phyloP scores from a whole-genome alignment of 83 land plant species.

The Picea abies region DNA sequence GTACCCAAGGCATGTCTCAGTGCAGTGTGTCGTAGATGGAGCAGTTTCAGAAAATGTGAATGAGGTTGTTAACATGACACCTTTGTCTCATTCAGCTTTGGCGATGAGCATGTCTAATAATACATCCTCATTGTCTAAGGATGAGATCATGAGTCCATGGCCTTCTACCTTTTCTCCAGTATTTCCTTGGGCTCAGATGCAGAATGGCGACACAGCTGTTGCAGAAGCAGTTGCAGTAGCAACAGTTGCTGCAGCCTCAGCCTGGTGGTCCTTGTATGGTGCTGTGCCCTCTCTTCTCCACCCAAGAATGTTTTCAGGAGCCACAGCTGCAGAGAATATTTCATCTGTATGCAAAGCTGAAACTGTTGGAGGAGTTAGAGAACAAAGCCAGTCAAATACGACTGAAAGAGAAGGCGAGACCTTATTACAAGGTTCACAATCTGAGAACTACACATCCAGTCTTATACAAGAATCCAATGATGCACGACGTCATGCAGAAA shows the following conservation, averaged over 20 bases:
- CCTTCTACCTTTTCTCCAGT: not conserved
- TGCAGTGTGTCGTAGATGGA: conserved; percentile 3
- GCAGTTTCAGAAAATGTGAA: not conserved
- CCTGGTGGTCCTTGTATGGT: conserved; percentile 16
- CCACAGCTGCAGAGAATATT: not conserved
- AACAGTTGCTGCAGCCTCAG: conserved; percentile 14
- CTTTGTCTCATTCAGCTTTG: not conserved
- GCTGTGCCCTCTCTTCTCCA: conserved; percentile 8
- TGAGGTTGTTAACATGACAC: not conserved
- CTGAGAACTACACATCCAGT: conserved; percentile 1
- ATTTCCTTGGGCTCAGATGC: conserved; percentile 4
- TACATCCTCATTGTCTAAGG: not conserved
- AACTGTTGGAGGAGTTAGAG: not conserved
- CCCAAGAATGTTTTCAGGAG: not conserved
- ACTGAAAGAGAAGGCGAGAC: not conserved
- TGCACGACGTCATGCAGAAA: not conserved
- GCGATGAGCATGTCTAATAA: not conserved
- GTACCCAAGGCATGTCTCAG: conserved; percentile 11
- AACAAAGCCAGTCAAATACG: conserved; percentile 3
- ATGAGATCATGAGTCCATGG: too few species aligned
- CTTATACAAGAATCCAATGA: not conserved
- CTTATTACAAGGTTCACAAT: not conserved
- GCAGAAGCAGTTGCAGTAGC: conserved; percentile 12
- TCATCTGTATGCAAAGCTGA: not conserved
- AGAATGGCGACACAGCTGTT: conserved; percentile 6